These are phyloP conservation scores for Trypanosoma mega DNA, from an alignment of 208 protist species.

Conservation along the genomic window DNA sequence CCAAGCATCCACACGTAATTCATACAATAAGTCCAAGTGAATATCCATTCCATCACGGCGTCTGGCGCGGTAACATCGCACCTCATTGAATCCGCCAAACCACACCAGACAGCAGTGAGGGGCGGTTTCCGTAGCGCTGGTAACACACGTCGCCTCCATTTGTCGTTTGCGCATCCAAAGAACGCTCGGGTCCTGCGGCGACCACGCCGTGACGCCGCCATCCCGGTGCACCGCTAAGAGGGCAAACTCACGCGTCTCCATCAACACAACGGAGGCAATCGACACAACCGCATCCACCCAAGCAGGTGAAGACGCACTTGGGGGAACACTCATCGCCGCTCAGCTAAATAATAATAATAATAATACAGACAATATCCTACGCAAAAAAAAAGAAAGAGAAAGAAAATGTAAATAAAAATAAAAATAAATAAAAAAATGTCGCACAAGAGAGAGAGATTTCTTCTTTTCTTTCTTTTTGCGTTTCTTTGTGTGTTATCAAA, in stretches of 20 bases:
- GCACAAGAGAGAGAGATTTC: neutral
- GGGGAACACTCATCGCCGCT: constrained; percentile 3
- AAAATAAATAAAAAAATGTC: constrained; percentile 10
- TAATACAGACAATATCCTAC: constrained; percentile 4
- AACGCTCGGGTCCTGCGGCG: constrained; percentile 17
- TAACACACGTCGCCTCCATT: constrained; percentile 18
- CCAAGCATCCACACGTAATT: neutral
- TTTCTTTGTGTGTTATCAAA: too few relatives aligned
- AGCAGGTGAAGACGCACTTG: neutral
- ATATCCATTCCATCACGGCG: neutral
- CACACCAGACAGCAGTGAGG: constrained; percentile 13
- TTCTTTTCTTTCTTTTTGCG: too few relatives aligned
- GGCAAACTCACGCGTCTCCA: constrained; percentile 9
- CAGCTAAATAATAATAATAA: neutral
- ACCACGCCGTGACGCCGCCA: constrained; percentile 20
- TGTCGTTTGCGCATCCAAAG: constrained; percentile 13
- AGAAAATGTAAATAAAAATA: constrained; percentile 23
- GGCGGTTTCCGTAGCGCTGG: neutral
- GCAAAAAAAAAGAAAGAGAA: constrained; percentile 26
- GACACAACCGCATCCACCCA: constrained; percentile 17
- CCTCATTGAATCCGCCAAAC: constrained; percentile 10
- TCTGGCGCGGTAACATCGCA: constrained; percentile 15
- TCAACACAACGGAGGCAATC: constrained; percentile 14
- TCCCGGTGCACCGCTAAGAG: constrained; percentile 18
- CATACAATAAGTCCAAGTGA: constrained; percentile 15